phyloP scores from a whole-genome alignment of 192 early-diverging fungal genomes.

The Allomyces javanicus region DNA sequence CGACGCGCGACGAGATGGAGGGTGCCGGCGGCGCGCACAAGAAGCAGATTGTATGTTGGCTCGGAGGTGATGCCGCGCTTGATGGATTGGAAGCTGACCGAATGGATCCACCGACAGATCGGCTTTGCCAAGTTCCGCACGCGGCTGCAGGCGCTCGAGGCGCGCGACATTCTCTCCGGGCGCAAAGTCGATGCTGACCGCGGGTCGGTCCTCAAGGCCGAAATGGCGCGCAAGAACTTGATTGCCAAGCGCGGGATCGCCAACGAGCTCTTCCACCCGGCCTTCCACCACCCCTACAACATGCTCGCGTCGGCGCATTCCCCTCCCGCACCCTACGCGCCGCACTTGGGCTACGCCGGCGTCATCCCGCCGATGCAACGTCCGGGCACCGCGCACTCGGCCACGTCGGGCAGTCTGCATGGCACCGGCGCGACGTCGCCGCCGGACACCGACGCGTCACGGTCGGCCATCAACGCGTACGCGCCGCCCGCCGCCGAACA shows the following conservation, averaged over 20 bases:
- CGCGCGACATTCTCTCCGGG: conserved; percentile 77
- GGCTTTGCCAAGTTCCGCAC: conserved; percentile 96
- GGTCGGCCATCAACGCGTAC: too few relatives aligned
- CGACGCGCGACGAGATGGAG: conserved; percentile 39
- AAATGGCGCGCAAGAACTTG: conserved; percentile 98
- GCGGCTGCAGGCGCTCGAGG: conserved; percentile 73
- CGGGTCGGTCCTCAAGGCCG: conserved; percentile 76
- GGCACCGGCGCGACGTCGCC: too few relatives aligned
- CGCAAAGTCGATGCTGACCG: conserved; percentile 76
- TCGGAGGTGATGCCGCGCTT: conserved; percentile 13
- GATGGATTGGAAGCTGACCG: conserved; percentile 8
- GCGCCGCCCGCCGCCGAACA: too few relatives aligned
- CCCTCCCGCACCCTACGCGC: too few relatives aligned
- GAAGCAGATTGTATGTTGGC: conserved; percentile 70
- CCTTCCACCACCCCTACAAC: too few relatives aligned
- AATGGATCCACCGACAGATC: conserved; percentile 53
- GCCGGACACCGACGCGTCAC: too few relatives aligned
- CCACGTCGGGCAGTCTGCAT: too few relatives aligned
- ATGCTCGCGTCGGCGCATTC: too few relatives aligned
- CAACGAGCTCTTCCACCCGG: conserved; percentile 10
- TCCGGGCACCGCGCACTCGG: too few relatives aligned
- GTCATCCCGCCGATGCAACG: too few relatives aligned
- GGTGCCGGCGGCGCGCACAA: conserved; percentile 31
- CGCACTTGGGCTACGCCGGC: too few relatives aligned
- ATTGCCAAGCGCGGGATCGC: conserved; percentile 71